Conservation (phyloP, 139 green algal genomes). For the Coccomyxa sp. region DNA sequence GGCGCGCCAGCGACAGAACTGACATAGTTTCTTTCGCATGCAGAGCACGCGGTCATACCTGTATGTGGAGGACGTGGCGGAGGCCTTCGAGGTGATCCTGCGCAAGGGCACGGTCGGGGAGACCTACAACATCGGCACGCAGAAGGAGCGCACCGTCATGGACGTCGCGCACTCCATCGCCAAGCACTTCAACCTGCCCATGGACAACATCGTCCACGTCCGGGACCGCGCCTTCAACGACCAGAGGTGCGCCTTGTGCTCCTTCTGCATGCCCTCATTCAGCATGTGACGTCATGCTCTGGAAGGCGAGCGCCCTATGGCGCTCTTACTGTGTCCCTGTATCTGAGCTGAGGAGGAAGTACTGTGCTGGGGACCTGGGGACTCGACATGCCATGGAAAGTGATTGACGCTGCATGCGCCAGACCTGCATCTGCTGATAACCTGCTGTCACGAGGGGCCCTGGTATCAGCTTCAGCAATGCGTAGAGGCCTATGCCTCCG, state of each 20-base stretch:
- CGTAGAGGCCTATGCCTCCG: too few relatives aligned
- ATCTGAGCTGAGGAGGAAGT: too few relatives aligned
- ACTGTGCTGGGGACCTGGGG: too few relatives aligned
- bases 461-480: too few relatives aligned
- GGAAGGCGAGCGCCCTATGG: too few relatives aligned
- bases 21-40: not conserved
- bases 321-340: too few relatives aligned
- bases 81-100: constrained; percentile 86
- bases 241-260: constrained; percentile 13
- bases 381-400: too few relatives aligned
- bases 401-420: too few relatives aligned
- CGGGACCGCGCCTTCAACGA: constrained; percentile 89
- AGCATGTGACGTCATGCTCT: too few relatives aligned
- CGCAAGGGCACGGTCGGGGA: constrained; percentile 67
- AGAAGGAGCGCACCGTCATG: constrained; percentile 86
- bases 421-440: too few relatives aligned
- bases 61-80: constrained; percentile 93
- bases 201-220: constrained; percentile 45
- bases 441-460: too few relatives aligned
- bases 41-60: constrained; percentile 63
- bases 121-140: constrained; percentile 97
- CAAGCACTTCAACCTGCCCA: constrained; percentile 46
- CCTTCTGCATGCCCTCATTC: too few relatives aligned
- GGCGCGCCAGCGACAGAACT: not conserved
- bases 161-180: constrained; percentile 76